phyloP scores from a whole-genome alignment of 2,329 filamentous ascomycete species.

The Cladosporium sp. region DNA sequence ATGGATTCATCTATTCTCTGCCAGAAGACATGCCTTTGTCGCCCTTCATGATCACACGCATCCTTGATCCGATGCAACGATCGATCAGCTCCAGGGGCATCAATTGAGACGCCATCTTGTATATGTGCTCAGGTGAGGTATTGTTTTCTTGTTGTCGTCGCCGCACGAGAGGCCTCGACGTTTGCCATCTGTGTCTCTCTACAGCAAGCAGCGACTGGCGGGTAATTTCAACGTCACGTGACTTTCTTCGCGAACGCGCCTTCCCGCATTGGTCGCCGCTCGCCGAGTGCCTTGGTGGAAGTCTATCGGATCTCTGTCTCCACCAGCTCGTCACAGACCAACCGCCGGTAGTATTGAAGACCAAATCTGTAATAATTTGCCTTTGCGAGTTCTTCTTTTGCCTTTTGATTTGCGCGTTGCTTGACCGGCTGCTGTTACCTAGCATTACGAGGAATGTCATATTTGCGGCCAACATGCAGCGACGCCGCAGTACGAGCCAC shows the following conservation, averaged over 20 bases:
- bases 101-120: slow-evolving; percentile 29
- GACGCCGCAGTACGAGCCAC: slow-evolving; percentile 11
- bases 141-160: background rate
- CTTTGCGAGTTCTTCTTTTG: too few species aligned
- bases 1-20: slow-evolving; percentile 14
- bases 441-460: slow-evolving; percentile 11
- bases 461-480: slow-evolving; percentile 12
- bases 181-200: background rate
- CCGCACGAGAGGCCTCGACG: background rate
- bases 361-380: too few species aligned
- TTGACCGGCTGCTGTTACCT: too few species aligned
- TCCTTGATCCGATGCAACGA: slow-evolving; percentile 95
- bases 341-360: background rate
- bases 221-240: too few species aligned
- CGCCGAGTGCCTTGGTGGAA: background rate
- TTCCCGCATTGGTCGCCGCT: too few species aligned
- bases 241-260: too few species aligned
- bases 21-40: slow-evolving; percentile 71
- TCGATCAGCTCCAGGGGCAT: slow-evolving; percentile 77
- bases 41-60: slow-evolving; percentile 99
- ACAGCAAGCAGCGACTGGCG: too few species aligned
- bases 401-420: too few species aligned
- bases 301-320: too few species aligned
- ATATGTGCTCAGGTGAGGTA: background rate
- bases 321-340: background rate